Percentiles rank a stretch among this genome's conserved stretches.
phyloP scores from a whole-genome alignment of 768 basidiomycete species.

The Pulveroboletus sp. region DNA sequence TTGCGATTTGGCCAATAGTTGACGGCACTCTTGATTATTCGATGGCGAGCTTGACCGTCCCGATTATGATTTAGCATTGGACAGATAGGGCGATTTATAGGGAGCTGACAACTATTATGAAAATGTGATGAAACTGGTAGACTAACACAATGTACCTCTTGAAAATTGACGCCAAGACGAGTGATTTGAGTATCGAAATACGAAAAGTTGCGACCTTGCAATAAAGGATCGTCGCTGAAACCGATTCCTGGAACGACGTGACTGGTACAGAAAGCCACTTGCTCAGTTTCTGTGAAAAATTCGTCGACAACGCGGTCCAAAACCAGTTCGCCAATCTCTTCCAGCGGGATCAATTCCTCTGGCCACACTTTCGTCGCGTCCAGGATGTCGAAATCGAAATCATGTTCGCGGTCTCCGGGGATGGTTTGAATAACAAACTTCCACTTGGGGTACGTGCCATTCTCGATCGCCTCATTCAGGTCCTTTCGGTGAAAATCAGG shows the following conservation, averaged over 20 bases:
- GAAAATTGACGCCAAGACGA: conserved; percentile 78
- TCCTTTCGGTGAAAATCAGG: conserved; percentile 91
- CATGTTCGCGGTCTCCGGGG: conserved; percentile 66
- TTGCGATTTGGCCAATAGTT: conserved; percentile 87
- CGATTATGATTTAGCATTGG: conserved; percentile 69
- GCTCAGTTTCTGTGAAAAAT: conserved; percentile 85
- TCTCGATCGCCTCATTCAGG: conserved; percentile 75
- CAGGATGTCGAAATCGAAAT: conserved; percentile 84
- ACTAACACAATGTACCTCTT: conserved; percentile 41
- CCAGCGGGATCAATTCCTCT: conserved; percentile 72
- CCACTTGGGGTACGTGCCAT: conserved; percentile 71
- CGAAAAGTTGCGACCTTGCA: conserved; percentile 84
- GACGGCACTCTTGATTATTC: conserved; percentile 52
- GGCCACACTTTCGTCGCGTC: conserved; percentile 88
- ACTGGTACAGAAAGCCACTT: conserved; percentile 81
- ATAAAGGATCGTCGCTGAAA: conserved; percentile 71
- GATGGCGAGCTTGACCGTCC: conserved; percentile 55
- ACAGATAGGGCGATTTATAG: conserved; percentile 79
- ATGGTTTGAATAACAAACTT: conserved; percentile 66
- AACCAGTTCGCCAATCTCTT: conserved; percentile 72
- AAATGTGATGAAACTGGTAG: background rate
- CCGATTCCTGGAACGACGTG: conserved; percentile 60
- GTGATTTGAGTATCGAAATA: conserved; percentile 85
- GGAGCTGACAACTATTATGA: conserved; percentile 44
- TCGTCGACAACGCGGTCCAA: conserved; percentile 62